Conservation (phyloP, 441 rosid genomes). For the Populus tomentosa region DNA sequence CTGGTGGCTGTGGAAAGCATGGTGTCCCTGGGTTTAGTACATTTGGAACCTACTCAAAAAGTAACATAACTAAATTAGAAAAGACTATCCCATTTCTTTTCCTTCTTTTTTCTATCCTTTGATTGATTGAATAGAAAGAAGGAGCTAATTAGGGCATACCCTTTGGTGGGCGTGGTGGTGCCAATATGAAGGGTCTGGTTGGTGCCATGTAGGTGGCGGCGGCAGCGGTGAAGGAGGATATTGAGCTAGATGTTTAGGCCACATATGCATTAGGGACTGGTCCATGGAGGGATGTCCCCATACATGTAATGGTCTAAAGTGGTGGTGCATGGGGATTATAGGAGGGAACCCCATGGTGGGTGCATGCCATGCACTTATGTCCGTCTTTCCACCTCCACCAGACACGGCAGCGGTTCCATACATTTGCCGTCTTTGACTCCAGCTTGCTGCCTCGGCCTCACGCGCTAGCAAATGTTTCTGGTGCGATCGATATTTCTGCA, state of each 20-base stretch:
- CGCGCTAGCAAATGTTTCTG: slow-evolving; percentile 79
- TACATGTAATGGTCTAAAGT: slow-evolving; percentile 68
- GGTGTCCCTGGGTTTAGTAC: slow-evolving; percentile 47
- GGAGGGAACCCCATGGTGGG: slow-evolving; percentile 82
- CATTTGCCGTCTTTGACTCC: slow-evolving; percentile 70
- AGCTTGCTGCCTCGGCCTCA: slow-evolving; percentile 83
- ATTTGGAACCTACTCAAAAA: slow-evolving; percentile 36
- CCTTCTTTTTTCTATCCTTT: neutral
- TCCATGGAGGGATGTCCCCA: slow-evolving; percentile 92
- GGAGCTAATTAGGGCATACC: slow-evolving; percentile 8
- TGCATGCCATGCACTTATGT: slow-evolving; percentile 51
- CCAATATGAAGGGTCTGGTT: slow-evolving; percentile 52
- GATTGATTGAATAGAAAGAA: neutral
- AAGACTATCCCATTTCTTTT: neutral
- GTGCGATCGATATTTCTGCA: slow-evolving; percentile 85
- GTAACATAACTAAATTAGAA: neutral
- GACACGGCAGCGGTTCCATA: slow-evolving; percentile 31
- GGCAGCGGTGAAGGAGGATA: slow-evolving; percentile 27
- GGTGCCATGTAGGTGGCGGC: slow-evolving; percentile 35
- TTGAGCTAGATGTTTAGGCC: slow-evolving; percentile 58
- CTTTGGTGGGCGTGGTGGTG: slow-evolving; percentile 36
- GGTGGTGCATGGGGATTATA: slow-evolving; percentile 40
- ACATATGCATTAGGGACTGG: slow-evolving; percentile 38
- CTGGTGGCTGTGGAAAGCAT: slow-evolving; percentile 43
- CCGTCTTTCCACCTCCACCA: slow-evolving; percentile 31